Conservation (phyloP, 306 rosid species). For the Gastrolobium bilobum region DNA sequence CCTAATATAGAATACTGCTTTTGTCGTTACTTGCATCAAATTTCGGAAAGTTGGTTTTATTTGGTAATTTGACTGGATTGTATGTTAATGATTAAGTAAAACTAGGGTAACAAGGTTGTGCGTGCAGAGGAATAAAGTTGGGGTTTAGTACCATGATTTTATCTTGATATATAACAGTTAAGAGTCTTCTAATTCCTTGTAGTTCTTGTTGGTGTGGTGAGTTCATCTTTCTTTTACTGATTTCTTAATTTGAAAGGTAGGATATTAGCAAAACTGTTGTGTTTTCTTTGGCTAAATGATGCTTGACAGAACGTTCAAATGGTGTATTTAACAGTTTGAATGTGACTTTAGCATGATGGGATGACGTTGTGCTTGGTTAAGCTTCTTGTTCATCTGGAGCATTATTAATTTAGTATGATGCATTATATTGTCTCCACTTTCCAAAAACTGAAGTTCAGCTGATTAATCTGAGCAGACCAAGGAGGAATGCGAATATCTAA, state of each 20-base stretch:
- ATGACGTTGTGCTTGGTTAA: constrained; percentile 31
- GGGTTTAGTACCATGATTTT: constrained; percentile 37
- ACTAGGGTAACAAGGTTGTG: constrained; percentile 21
- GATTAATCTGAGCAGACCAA: constrained; percentile 70
- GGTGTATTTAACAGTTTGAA: constrained; percentile 23
- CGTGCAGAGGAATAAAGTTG: constrained; percentile 6
- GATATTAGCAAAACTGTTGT: not conserved
- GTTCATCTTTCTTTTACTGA: constrained; percentile 22
- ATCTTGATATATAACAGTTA: not conserved
- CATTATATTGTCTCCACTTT: constrained; percentile 17
- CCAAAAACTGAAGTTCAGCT: constrained; percentile 51
- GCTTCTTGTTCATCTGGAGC: constrained; percentile 29
- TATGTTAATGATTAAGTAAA: constrained; percentile 10
- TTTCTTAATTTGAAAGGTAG: constrained; percentile 8
- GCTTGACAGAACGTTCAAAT: constrained; percentile 10
- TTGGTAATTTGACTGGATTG: not conserved
- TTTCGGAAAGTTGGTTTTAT: not conserved
- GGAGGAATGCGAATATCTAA: constrained; percentile 88
- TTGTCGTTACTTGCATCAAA: not conserved
- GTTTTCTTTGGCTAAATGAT: constrained; percentile 36
- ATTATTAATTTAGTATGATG: constrained; percentile 33
- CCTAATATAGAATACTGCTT: not conserved
- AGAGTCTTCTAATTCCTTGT: constrained; percentile 31
- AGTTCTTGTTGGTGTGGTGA: constrained; percentile 19
- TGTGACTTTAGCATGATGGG: constrained; percentile 25